Evolutionary conservation across 441 rosid species (phyloP), one percentile per base, ranked within the genome.

Genomic region (Adansonia rubrostipa): DNA sequence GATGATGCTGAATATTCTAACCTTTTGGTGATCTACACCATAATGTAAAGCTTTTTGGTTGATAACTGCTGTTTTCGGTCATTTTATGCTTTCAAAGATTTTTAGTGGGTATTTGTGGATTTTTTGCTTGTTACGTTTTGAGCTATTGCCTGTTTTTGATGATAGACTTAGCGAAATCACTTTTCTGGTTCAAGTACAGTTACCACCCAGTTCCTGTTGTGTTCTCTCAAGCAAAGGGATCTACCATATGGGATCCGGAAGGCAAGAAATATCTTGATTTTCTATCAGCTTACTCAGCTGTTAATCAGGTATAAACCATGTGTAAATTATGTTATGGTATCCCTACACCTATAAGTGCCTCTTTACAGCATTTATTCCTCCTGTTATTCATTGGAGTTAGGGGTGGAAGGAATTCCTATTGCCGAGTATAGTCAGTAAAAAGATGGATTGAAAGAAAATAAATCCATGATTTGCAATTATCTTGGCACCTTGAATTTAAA

Each of bases 171-270:
- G 74, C 47, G 33, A 47, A 56, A 40, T 53, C 63, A 51, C 73
- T 66, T 36, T 79, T 24, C 72, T 74, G 77, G 44, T 80, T 61
- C 15, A 67, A 77, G 60, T 87, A 80, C 82, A 96, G 99, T 84
- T 96, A 96, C 85, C 99, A 96, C 80, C 99, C 99, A 48, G 87
- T 96, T 77, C 99, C 99, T 0, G 83, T 96, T 82, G 99, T 96
- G 75, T 96, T 96, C 84, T 89, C 98, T 82, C 93, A 90, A 56
- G 99, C 89, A 5, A 92, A 85, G 71, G 98, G 99, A 62, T 89
- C 97, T 33, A 81, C 86, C 14, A 79, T 96, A 76, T 91, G 91
- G 93, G 99, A 96, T 77, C 99, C 98, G 40, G 98, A 96, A 78
- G 99, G 97, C 47, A 96, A 92, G 67, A 88, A 88, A 81, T 96